Base-by-base conservation (phyloP, 371 early-diverging fungal genomes). In the Mucor mucedo region DNA sequence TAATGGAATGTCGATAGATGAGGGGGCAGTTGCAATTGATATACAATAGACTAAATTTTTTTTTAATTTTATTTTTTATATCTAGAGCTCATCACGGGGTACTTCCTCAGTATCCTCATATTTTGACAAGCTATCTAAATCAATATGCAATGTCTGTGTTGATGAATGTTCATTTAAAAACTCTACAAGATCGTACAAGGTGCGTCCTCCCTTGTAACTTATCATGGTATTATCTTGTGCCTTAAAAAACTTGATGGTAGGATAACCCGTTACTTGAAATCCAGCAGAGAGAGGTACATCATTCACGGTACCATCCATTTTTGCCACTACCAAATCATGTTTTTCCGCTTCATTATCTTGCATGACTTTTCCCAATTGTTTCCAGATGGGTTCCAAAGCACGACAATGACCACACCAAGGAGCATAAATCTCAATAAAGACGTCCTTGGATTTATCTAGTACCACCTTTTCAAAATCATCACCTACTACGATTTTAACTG, bases 281-380 rank as follows among this genome's bases (percentile, higher is more conserved):
- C 79, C 80, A 29, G 84, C 77, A 53, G 68, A 66, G 10, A 79
- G 55, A 21, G 97, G 95, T 39, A 96, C 66, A 62, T 96, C 96
- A 83, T 96, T 96, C 58, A 84, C 89, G 30, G 92, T 91, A 63
- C 88, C 94, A 71, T 96, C 96, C 89, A 96, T 87, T 85, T 95
- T 95, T 75, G 95, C 94, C 55, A 96, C 88, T 32, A 88, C 79
- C 55, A 91, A 73, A 60, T 70, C 73, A 63, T 78, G 65, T 70
- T 82, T 75, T 38, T 71, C 57, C 21, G 54, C 55, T 55, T 64
- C 35, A 45, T 35, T 33, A 0, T 4, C 85, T 60, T 84, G 75
- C 63, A 90, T 59, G 5, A 61, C 59, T 14, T 71, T 68, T 30
- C 87, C 91, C 38, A 95, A 68, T 45, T 86, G 74, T 21, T 84